These are phyloP conservation scores for Exsudoporus frostii DNA, from an alignment of 768 basidiomycete genomes.

Conservation along the genomic window DNA sequence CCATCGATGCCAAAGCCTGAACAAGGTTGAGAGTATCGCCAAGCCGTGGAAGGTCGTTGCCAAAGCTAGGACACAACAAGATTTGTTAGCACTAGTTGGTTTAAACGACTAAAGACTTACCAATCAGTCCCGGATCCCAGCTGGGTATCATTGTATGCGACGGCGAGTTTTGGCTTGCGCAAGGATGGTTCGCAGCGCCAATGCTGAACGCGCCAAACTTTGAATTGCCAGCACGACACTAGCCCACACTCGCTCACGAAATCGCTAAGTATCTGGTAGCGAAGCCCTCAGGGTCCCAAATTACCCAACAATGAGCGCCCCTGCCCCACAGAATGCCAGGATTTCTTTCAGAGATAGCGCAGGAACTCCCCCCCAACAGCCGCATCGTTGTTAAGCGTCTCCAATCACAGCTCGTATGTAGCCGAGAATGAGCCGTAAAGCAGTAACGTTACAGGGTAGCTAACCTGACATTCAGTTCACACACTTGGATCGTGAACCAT, in stretches of 20 bases:
- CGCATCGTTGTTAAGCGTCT: not conserved
- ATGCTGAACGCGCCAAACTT: not conserved
- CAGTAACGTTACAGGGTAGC: not conserved
- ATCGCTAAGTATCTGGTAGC: not conserved
- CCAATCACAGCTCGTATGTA: not conserved
- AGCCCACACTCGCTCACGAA: not conserved
- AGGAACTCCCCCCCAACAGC: not conserved
- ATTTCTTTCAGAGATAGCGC: not conserved
- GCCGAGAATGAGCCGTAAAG: not conserved
- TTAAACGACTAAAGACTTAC: not conserved
- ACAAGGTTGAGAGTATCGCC: not conserved
- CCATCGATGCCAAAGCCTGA: constrained; percentile 1
- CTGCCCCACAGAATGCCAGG: not conserved
- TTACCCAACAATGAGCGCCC: constrained; percentile 1
- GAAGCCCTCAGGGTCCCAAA: not conserved
- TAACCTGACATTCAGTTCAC: not conserved
- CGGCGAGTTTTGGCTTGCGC: not conserved
- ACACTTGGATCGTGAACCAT: not conserved
- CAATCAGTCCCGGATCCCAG: not conserved
- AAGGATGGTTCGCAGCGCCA: not conserved
- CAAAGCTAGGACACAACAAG: not conserved
- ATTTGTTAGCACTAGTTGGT: not conserved
- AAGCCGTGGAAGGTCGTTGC: not conserved
- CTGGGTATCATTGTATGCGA: not conserved
- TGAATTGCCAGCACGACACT: not conserved